Evolutionary conservation across 495 filamentous ascomycete species (phyloP), one percentile per base, ranked within the genome.

Genomic region (Rhizodiscina lignyota): DNA sequence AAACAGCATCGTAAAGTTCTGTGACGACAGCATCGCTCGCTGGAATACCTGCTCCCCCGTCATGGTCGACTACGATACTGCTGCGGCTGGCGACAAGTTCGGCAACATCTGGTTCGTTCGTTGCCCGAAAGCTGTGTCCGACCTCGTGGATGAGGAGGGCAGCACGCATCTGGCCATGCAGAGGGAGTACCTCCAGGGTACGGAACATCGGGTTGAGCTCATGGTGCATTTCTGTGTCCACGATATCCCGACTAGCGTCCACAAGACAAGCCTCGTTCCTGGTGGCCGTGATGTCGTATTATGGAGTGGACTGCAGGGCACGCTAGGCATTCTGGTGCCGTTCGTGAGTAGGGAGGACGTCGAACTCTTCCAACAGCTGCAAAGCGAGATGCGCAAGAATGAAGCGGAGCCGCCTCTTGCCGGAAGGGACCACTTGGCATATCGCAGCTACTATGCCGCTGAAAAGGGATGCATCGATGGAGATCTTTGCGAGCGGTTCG

Each of bases 11-110:
- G 87, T 99, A 40, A 80, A 85, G 0, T 99, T 96, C 40, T 79
- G 67, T 12, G 89, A 96, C 48, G 91, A 99, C 52, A 74, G 74
- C 12, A 63, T 94, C 37, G 63, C 86, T 23, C 74, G 91, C 17
- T 94, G 81, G 79, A 92, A 83, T 0, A 86, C 81, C 1, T n/a
- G n/a, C n/a, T 73, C 76, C 31, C 80, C 75, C 1, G 67, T 82
- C 4, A 94, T 96, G 87, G 76, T 94, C 1, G 91, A 99, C 52
- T 99, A 99, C 57, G 89, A 96, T 52, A 94, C 87, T 1, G 74
- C 79, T 13, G 89, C 84, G 8, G 89, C 86, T 22, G 91, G 91
- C 28, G 91, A 99, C 60, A 94, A 92, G 51, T 99, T 99, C 41
- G 91, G 91, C 30, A 96, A 96, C 46, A 49, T 99, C 2, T 96